Conservation (phyloP, 2,329 filamentous ascomycete genomes). For the Torrubiellomyces zombiae region DNA sequence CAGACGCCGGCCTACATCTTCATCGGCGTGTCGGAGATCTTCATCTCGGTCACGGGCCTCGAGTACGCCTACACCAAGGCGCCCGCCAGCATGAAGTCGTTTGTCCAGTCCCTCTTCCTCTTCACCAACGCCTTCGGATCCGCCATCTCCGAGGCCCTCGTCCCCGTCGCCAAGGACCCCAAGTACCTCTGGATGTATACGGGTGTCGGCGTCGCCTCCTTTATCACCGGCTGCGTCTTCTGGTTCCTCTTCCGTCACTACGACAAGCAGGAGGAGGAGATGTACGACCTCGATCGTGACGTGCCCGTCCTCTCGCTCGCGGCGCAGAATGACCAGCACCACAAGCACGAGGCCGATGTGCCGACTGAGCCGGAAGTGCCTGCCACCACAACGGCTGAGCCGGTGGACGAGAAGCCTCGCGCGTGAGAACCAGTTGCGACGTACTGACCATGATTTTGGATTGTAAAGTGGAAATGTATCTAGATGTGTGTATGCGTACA, state of each 20-base stretch:
- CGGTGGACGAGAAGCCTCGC: no score
- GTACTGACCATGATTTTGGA: no score
- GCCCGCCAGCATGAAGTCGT: constrained; percentile 50
- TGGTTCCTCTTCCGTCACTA: constrained; percentile 24
- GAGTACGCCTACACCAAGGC: constrained; percentile 64
- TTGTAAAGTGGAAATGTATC: no score
- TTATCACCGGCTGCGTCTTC: constrained; percentile 33
- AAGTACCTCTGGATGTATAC: constrained; percentile 51
- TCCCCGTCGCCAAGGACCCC: constrained; percentile 44
- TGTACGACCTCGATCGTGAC: constrained; percentile 21
- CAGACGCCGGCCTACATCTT: constrained; percentile 37
- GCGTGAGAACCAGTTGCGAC: no score
- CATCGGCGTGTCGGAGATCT: constrained; percentile 42
- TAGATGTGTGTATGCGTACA: no score
- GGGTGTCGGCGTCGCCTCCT: constrained; percentile 33
- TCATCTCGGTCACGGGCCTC: constrained; percentile 49
- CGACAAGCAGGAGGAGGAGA: constrained; percentile 19
- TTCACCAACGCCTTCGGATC: constrained; percentile 42
- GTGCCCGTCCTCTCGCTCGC: constrained; percentile 8
- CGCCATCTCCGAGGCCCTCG: constrained; percentile 43
- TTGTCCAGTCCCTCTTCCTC: constrained; percentile 41
- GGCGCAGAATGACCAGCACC: not conserved
- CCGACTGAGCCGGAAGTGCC: no score
- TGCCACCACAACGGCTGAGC: no score
- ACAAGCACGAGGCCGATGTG: no score